These are phyloP conservation scores for Myxozyma vanderwaltii DNA, from an alignment of 805 yeast species.

Conservation along the genomic window DNA sequence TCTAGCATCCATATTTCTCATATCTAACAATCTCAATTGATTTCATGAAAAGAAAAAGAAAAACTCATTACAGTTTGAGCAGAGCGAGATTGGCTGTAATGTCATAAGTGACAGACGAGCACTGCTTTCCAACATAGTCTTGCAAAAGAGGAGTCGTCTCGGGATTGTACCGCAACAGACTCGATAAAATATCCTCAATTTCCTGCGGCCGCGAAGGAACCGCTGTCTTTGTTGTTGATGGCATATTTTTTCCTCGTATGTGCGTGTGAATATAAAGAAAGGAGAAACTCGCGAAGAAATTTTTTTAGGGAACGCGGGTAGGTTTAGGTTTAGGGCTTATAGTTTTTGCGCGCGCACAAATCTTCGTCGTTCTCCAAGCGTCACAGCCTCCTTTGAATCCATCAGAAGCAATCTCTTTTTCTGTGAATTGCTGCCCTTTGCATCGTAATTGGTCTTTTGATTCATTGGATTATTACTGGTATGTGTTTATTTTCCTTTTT, in stretches of 20 bases:
- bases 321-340: background rate
- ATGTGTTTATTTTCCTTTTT: background rate
- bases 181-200: slow-evolving; percentile 46
- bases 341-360: background rate
- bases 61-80: slow-evolving; percentile 49
- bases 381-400: too few species aligned
- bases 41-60: slow-evolving; percentile 1
- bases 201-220: slow-evolving; percentile 47
- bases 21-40: background rate
- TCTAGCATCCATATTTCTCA: background rate
- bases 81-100: slow-evolving; percentile 52
- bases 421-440: too few species aligned
- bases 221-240: slow-evolving; percentile 35
- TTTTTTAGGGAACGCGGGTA: background rate
- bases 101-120: slow-evolving; percentile 42
- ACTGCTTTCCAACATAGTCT: slow-evolving; percentile 49
- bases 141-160: slow-evolving; percentile 49
- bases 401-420: too few species aligned
- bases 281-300: background rate
- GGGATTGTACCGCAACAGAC: slow-evolving; percentile 51
- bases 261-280: background rate
- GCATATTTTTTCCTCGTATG: slow-evolving; percentile 12
- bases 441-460: background rate
- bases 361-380: background rate
- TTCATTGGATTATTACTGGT: too few species aligned